Evolutionary conservation across 192 early-diverging fungal species (phyloP).

Genomic region (Gamsiella multidivaricata): DNA sequence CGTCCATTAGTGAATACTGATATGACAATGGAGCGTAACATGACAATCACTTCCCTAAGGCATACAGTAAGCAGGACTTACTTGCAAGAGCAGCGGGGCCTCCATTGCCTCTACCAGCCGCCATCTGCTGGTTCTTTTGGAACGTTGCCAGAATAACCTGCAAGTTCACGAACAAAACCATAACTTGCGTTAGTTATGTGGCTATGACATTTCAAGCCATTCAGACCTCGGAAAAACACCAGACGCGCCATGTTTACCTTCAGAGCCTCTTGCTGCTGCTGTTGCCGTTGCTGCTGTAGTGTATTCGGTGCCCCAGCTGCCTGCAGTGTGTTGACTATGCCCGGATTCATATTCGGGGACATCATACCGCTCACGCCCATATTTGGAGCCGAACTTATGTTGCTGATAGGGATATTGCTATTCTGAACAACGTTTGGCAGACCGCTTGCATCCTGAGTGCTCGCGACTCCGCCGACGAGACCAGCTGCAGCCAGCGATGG

Average conservation of each 20-base stretch:
- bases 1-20: background rate
- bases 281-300: constrained; percentile 11
- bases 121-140: constrained; percentile 33
- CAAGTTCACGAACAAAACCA: too few species aligned
- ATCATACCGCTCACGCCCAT: constrained; percentile 36
- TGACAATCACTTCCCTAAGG: too few species aligned
- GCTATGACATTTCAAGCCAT: too few species aligned
- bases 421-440: background rate
- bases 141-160: constrained; percentile 30
- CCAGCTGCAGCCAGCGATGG: constrained; percentile 27
- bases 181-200: too few species aligned
- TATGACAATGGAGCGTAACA: background rate
- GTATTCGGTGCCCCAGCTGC: background rate
- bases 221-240: too few species aligned
- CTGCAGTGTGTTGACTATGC: constrained; percentile 19
- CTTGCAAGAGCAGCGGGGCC: constrained; percentile 15
- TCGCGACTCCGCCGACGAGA: constrained; percentile 10
- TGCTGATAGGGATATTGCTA: constrained; percentile 1
- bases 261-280: constrained; percentile 18
- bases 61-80: too few species aligned
- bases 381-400: background rate
- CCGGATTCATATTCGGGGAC: constrained; percentile 41
- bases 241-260: too few species aligned
- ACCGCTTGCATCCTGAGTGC: constrained; percentile 1
- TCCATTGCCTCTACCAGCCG: constrained; percentile 21